Evolutionary conservation across 2,329 filamentous ascomycete species (phyloP).

Genomic region (Dactylonectria estremocensis): DNA sequence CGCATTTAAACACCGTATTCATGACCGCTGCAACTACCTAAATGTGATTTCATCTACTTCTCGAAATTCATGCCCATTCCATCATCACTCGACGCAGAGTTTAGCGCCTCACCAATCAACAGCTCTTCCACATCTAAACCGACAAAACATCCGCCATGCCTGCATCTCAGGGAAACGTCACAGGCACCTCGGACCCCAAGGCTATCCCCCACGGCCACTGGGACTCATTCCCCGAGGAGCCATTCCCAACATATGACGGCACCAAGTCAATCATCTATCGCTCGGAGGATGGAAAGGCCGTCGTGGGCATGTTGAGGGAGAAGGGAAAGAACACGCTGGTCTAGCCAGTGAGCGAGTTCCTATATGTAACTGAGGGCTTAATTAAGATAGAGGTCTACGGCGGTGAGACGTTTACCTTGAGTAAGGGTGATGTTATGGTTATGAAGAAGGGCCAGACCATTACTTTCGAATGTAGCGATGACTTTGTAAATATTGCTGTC

Average conservation of each 20-base stretch:
- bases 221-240: slow-evolving; percentile 13
- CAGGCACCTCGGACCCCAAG: neutral
- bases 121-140: too few relatives aligned
- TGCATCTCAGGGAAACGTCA: neutral
- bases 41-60: too few relatives aligned
- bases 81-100: too few relatives aligned
- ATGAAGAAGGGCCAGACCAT: slow-evolving; percentile 5
- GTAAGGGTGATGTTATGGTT: slow-evolving; percentile 9
- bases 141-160: too few relatives aligned
- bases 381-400: slow-evolving; percentile 12
- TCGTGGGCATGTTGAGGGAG: slow-evolving; percentile 6
- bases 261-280: slow-evolving; percentile 13
- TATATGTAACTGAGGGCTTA: slow-evolving; percentile 10
- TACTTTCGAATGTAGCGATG: slow-evolving; percentile 11
- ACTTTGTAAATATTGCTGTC: slow-evolving; percentile 17
- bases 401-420: slow-evolving; percentile 6
- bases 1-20: too few relatives aligned
- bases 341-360: slow-evolving; percentile 12
- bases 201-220: slow-evolving; percentile 4
- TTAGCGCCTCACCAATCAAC: too few relatives aligned
- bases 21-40: too few relatives aligned
- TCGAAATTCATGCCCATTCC: too few relatives aligned
- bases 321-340: slow-evolving; percentile 6
- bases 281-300: slow-evolving; percentile 6
- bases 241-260: neutral